Evolutionary conservation across 805 yeast genomes (phyloP).

Genomic region (Teunomyces aglyptinius): DNA sequence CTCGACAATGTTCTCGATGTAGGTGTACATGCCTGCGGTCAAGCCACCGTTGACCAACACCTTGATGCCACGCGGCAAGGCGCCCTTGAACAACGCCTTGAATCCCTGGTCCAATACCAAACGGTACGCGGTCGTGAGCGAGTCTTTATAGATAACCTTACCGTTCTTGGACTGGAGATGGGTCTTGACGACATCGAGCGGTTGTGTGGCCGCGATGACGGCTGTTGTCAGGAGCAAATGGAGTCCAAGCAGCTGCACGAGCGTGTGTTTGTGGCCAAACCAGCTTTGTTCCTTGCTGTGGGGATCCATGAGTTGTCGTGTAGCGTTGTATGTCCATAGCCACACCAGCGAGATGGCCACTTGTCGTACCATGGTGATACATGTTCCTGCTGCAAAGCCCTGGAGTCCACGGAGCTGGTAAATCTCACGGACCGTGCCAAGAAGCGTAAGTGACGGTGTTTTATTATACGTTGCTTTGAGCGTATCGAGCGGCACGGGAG

Average conservation of each 20-base stretch:
- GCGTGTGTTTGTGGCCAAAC: slow-evolving; percentile 45
- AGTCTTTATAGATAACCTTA: slow-evolving; percentile 54
- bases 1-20: slow-evolving; percentile 48
- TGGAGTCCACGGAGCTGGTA: slow-evolving; percentile 67
- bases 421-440: slow-evolving; percentile 60
- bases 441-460: slow-evolving; percentile 53
- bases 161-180: slow-evolving; percentile 79
- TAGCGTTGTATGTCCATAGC: slow-evolving; percentile 76
- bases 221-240: slow-evolving; percentile 60
- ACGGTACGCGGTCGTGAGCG: slow-evolving; percentile 47
- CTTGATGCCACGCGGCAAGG: slow-evolving; percentile 63
- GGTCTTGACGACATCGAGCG: slow-evolving; percentile 81
- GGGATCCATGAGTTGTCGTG: slow-evolving; percentile 69
- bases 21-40: slow-evolving; percentile 61
- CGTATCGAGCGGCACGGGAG: slow-evolving; percentile 15
- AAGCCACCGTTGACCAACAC: slow-evolving; percentile 71
- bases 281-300: slow-evolving; percentile 38
- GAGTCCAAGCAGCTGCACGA: slow-evolving; percentile 49
- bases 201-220: slow-evolving; percentile 80
- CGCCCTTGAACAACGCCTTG: slow-evolving; percentile 32
- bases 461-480: slow-evolving; percentile 40
- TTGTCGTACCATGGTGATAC: slow-evolving; percentile 82
- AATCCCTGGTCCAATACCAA: slow-evolving; percentile 33
- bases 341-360: slow-evolving; percentile 75
- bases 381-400: slow-evolving; percentile 80